Conservation (phyloP, 1,284 basidiomycete species). For the Uromyces viciae-fabae region DNA sequence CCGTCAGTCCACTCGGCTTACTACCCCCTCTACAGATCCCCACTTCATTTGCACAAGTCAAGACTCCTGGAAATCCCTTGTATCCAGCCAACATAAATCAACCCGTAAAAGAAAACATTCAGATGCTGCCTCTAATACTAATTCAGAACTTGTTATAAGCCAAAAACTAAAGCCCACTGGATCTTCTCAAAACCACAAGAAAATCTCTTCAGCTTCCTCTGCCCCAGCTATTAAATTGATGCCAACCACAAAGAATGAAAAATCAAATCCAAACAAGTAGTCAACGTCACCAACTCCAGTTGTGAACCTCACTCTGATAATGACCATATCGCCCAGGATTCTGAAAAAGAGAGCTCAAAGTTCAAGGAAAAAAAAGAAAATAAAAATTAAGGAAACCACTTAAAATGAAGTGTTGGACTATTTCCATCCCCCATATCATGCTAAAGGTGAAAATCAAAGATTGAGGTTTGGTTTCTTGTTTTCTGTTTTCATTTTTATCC, state of each 20-base stretch:
- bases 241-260: background rate
- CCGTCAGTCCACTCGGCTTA: background rate
- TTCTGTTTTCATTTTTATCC: too few relatives aligned
- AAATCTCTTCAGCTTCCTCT: background rate
- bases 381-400: background rate
- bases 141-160: background rate
- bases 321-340: background rate
- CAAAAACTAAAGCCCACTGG: background rate
- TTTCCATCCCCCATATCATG: background rate
- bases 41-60: background rate
- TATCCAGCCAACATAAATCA: too few relatives aligned
- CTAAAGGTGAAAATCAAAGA: background rate
- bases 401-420: too few relatives aligned
- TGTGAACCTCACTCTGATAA: too few relatives aligned
- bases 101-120: background rate
- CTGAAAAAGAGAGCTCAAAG: background rate
- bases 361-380: background rate
- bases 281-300: background rate
- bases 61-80: background rate
- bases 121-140: background rate
- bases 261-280: background rate
- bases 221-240: too few relatives aligned
- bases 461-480: background rate
- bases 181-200: too few relatives aligned
- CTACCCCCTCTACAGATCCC: background rate